Conservation (phyloP, 345 rosid genomes). For the Heritiera littoralis region DNA sequence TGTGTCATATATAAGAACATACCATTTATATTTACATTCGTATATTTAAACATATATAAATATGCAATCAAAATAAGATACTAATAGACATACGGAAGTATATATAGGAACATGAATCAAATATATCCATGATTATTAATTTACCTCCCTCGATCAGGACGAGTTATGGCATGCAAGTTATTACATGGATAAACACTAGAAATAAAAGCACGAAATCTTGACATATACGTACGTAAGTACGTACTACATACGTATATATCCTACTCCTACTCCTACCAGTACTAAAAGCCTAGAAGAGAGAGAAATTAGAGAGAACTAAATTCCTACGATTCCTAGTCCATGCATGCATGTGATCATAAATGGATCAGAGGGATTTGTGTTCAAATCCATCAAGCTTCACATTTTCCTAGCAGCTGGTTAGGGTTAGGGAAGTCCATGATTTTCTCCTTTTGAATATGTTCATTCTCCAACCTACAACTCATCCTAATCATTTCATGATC, state of each 20-base stretch:
- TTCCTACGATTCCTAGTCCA: too few relatives aligned
- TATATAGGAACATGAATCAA: neutral
- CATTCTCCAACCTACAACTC: neutral
- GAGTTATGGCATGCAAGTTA: neutral
- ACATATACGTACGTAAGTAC: neutral
- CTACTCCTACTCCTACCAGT: too few relatives aligned
- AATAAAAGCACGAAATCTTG: neutral
- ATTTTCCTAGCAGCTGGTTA: neutral
- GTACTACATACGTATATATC: neutral
- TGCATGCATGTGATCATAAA: neutral
- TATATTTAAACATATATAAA: too few relatives aligned
- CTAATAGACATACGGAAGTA: neutral
- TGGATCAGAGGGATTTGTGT: neutral
- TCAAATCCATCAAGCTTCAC: slow-evolving; percentile 10
- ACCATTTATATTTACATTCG: too few relatives aligned
- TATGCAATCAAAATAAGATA: neutral
- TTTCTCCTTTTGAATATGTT: neutral
- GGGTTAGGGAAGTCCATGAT: neutral
- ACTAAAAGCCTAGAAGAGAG: neutral
- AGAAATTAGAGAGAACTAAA: neutral
- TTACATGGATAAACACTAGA: neutral
- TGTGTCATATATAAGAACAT: too few relatives aligned
- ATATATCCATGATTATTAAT: neutral
- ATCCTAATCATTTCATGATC: neutral
- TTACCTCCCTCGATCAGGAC: neutral